Conservation (phyloP, 2,329 filamentous ascomycete genomes). For the Microsporum canis region DNA sequence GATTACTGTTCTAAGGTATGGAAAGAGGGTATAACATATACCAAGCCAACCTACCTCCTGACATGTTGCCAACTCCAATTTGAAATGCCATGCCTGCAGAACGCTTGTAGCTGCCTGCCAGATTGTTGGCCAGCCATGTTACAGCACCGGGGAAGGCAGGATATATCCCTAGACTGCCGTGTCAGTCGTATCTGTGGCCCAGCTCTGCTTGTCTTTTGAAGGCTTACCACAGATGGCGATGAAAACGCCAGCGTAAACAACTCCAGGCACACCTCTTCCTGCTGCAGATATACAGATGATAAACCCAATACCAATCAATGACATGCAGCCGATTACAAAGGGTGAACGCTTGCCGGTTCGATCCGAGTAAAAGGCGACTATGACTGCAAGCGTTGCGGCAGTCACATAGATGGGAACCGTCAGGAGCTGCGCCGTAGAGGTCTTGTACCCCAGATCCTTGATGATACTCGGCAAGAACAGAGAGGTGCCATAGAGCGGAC, state of each 20-base stretch:
- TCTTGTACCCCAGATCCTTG: constrained; percentile 30
- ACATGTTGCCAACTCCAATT: constrained; percentile 48
- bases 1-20: not conserved
- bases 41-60: constrained; percentile 21
- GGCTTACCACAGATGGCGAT: constrained; percentile 34
- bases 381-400: constrained; percentile 28
- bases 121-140: constrained; percentile 51
- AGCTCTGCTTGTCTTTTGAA: not conserved
- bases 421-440: constrained; percentile 31
- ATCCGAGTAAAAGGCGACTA: constrained; percentile 48
- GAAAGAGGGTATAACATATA: not conserved
- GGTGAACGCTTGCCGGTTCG: constrained; percentile 42
- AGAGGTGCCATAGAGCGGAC: constrained; percentile 33
- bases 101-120: constrained; percentile 45
- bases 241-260: constrained; percentile 40
- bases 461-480: constrained; percentile 34
- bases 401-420: constrained; percentile 34
- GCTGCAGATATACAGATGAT: constrained; percentile 37
- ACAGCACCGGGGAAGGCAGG: constrained; percentile 36
- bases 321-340: constrained; percentile 45
- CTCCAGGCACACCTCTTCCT: constrained; percentile 27
- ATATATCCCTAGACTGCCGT: constrained; percentile 31
- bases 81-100: constrained; percentile 54
- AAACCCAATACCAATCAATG: constrained; percentile 47
- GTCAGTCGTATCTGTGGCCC: not conserved